Conservation (phyloP, 768 basidiomycete species). For the Trametes elegans region DNA sequence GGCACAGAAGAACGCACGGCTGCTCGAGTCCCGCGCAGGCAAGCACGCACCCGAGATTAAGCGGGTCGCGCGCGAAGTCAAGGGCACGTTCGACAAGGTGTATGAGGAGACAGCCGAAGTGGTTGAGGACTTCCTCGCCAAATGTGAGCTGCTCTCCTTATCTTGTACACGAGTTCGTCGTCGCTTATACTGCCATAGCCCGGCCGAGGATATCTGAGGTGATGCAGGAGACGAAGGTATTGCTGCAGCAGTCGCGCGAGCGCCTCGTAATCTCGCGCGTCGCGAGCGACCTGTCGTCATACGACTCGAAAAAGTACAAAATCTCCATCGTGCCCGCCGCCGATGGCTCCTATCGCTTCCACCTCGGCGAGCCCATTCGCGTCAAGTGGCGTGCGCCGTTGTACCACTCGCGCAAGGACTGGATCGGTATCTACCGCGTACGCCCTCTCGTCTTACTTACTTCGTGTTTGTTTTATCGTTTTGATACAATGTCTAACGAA, state of each 20-base stretch:
- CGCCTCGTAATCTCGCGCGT: conserved; percentile 92
- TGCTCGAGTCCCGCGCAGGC: conserved; percentile 74
- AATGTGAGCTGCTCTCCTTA: conserved; percentile 52
- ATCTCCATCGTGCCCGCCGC: conserved; percentile 56
- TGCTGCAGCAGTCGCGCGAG: conserved; percentile 89
- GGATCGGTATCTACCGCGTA: conserved; percentile 93
- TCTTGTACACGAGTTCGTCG: not conserved
- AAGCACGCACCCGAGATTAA: conserved; percentile 80
- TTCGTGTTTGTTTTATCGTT: not conserved
- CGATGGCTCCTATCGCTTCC: conserved; percentile 61
- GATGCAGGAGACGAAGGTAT: conserved; percentile 87
- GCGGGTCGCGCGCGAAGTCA: conserved; percentile 86
- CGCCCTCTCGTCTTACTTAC: conserved; percentile 12
- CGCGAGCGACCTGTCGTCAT: conserved; percentile 74
- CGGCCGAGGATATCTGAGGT: conserved; percentile 85
- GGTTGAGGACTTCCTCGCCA: conserved; percentile 90
- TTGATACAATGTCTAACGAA: not conserved
- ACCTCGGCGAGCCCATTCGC: conserved; percentile 86
- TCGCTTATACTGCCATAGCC: conserved; percentile 44
- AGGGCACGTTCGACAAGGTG: conserved; percentile 93
- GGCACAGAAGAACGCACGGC: conserved; percentile 76
- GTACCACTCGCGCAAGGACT: conserved; percentile 87
- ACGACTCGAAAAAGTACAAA: conserved; percentile 79
- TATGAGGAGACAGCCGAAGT: conserved; percentile 91
- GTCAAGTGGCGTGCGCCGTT: conserved; percentile 86